Percentiles rank a stretch among this genome's conserved stretches.
These are phyloP conservation scores for Yarrowia divulgata DNA, from an alignment of 805 yeast genomes.

Conservation along the genomic window DNA sequence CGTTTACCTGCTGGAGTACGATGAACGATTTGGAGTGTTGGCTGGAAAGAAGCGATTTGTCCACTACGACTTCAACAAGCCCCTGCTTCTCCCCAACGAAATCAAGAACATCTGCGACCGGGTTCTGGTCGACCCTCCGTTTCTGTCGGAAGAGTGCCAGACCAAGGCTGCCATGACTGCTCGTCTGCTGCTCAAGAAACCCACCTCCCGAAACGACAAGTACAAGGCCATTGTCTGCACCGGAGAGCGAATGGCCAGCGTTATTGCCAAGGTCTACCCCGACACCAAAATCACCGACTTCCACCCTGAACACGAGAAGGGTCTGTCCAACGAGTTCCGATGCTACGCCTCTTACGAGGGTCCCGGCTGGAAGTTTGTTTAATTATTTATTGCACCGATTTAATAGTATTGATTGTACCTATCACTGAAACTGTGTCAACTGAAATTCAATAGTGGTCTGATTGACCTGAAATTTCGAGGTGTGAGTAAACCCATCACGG, in stretches of 20 bases:
- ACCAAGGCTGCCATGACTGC: slow-evolving; percentile 70
- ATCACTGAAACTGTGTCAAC: too few species aligned
- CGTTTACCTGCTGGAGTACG: slow-evolving; percentile 83
- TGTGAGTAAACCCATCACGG: too few species aligned
- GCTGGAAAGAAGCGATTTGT: slow-evolving; percentile 73
- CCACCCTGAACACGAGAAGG: slow-evolving; percentile 81
- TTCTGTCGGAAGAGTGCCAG: slow-evolving; percentile 82
- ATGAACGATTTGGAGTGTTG: slow-evolving; percentile 73
- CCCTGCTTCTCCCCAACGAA: slow-evolving; percentile 64
- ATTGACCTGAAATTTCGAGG: too few species aligned
- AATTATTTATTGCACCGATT: too few species aligned
- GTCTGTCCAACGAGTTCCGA: slow-evolving; percentile 84
- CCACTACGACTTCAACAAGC: slow-evolving; percentile 77
- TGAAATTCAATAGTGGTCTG: too few species aligned
- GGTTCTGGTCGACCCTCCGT: slow-evolving; percentile 86
- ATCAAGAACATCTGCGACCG: slow-evolving; percentile 71
- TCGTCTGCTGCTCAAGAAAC: slow-evolving; percentile 57
- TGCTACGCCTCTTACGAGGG: slow-evolving; percentile 85
- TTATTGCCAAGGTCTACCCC: slow-evolving; percentile 69
- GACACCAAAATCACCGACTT: slow-evolving; percentile 70
- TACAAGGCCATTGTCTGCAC: slow-evolving; percentile 70
- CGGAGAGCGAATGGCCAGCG: slow-evolving; percentile 82
- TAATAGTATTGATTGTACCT: too few species aligned
- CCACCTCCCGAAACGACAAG: slow-evolving; percentile 36
- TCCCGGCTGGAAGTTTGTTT: slow-evolving; percentile 63